Percentiles rank a stretch among this genome's conserved stretches.
These are phyloP conservation scores for Colletotrichum horii DNA, from an alignment of 2,329 filamentous ascomycete genomes.

Conservation along the genomic window DNA sequence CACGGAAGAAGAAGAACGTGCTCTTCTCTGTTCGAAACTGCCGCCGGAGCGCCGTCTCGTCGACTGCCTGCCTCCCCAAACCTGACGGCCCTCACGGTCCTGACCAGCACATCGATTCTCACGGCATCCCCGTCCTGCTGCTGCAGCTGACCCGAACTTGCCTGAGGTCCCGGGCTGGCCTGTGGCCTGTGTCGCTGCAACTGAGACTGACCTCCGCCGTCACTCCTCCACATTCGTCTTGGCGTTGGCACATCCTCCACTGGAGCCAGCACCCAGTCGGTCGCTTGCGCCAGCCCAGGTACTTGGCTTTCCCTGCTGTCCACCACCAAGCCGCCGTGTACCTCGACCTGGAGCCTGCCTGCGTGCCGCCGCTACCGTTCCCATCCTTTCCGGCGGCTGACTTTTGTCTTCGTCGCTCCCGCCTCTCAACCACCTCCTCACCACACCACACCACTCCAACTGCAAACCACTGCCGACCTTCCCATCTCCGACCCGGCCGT, in stretches of 20 bases:
- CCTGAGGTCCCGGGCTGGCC: background rate
- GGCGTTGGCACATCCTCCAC: slow-evolving; percentile 4
- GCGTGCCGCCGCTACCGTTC: slow-evolving; percentile 13
- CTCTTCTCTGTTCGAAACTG: background rate
- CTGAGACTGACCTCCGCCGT: slow-evolving; percentile 8
- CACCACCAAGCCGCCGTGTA: background rate
- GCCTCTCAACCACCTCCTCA: background rate
- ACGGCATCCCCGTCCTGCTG: background rate
- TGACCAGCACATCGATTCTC: background rate
- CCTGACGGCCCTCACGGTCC: too few species aligned
- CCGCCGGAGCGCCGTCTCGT: background rate
- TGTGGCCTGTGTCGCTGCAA: slow-evolving; percentile 8
- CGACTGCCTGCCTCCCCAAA: too few species aligned
- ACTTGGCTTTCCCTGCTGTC: background rate
- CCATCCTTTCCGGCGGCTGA: slow-evolving; percentile 5
- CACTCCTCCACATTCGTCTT: slow-evolving; percentile 11
- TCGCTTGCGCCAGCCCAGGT: background rate
- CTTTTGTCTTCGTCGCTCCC: slow-evolving; percentile 9
- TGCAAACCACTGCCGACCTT: background rate
- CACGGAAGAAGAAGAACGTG: background rate
- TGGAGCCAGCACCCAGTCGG: background rate
- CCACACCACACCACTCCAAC: background rate
- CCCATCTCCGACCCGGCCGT: background rate
- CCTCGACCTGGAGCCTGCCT: background rate
- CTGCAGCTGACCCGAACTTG: slow-evolving; percentile 11